A percentile compares a stretch with the other conserved stretches of the same genome.
These are phyloP conservation scores for Fusarium drepaniforme DNA, from an alignment of 2,329 filamentous ascomycete species.

Conservation along the genomic window DNA sequence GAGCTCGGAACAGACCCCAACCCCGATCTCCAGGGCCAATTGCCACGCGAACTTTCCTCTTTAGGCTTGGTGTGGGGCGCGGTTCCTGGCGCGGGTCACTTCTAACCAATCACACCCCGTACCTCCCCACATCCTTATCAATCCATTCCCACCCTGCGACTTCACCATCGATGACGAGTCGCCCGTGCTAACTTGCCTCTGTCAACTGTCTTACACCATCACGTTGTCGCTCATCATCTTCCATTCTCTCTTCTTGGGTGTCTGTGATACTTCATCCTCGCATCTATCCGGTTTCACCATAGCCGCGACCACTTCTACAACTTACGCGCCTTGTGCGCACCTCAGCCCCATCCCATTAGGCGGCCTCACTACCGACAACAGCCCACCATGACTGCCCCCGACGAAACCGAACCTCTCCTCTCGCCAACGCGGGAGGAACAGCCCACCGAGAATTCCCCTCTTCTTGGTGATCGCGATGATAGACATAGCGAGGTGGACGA, in stretches of 20 bases:
- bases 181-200: constrained; percentile 36
- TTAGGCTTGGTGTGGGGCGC: constrained; percentile 8
- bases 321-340: constrained; percentile 28
- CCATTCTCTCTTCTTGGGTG: constrained; percentile 29
- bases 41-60: constrained; percentile 13
- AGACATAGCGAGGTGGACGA: constrained; percentile 48
- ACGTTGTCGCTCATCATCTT: constrained; percentile 3
- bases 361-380: constrained; percentile 43
- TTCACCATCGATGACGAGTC: constrained; percentile 46
- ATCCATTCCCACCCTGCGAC: constrained; percentile 38
- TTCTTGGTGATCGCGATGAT: constrained; percentile 59
- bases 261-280: background rate
- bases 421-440: constrained; percentile 48
- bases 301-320: background rate
- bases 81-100: constrained; percentile 38
- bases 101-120: constrained; percentile 33
- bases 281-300: background rate
- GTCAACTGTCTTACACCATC: constrained; percentile 28
- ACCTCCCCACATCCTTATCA: constrained; percentile 39
- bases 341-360: constrained; percentile 8
- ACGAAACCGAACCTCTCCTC: constrained; percentile 61
- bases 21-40: constrained; percentile 17
- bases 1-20: constrained; percentile 11
- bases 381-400: constrained; percentile 55
- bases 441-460: constrained; percentile 63